Percentiles rank a stretch among this genome's conserved stretches.
These are phyloP conservation scores for Diphasiastrum complanatum DNA, from an alignment of 83 land plant genomes.

Conservation along the genomic window DNA sequence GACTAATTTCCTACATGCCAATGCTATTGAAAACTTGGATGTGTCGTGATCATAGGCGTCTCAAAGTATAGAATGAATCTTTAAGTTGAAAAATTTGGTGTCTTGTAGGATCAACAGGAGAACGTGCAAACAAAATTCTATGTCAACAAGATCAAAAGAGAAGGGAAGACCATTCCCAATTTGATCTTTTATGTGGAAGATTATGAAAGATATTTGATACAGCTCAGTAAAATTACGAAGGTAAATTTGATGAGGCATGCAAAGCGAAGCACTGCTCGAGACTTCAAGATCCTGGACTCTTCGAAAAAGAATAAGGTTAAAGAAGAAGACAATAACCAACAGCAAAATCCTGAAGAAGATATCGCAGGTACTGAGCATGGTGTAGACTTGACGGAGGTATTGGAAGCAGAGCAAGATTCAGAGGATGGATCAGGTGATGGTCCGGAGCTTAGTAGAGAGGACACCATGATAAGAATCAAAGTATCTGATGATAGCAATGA, in stretches of 20 bases:
- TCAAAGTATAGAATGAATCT: background rate
- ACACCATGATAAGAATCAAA: too few relatives aligned
- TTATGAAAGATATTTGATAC: conserved; percentile 80
- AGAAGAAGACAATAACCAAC: too few relatives aligned
- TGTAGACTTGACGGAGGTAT: too few relatives aligned
- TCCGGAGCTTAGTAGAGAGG: too few relatives aligned
- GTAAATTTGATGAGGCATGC: conserved; percentile 80
- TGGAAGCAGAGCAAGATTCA: too few relatives aligned
- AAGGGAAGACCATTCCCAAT: conserved; percentile 71
- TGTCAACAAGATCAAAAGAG: conserved; percentile 64
- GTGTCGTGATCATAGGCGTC: background rate
- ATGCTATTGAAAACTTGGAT: too few relatives aligned
- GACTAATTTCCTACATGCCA: too few relatives aligned
- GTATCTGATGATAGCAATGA: too few relatives aligned
- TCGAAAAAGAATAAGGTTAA: conserved; percentile 24
- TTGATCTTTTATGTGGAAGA: conserved; percentile 83
- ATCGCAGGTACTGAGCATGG: too few relatives aligned
- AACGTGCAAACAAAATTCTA: conserved; percentile 35
- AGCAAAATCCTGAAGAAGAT: too few relatives aligned
- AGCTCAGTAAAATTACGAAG: conserved; percentile 64
- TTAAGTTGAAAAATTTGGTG: too few relatives aligned
- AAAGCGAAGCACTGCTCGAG: conserved; percentile 80
- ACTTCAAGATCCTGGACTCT: conserved; percentile 58
- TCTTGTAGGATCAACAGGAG: conserved; percentile 64
- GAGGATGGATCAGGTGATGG: too few relatives aligned